These are phyloP conservation scores for Candida qinlingensis DNA, from an alignment of 805 yeast species.

Conservation along the genomic window DNA sequence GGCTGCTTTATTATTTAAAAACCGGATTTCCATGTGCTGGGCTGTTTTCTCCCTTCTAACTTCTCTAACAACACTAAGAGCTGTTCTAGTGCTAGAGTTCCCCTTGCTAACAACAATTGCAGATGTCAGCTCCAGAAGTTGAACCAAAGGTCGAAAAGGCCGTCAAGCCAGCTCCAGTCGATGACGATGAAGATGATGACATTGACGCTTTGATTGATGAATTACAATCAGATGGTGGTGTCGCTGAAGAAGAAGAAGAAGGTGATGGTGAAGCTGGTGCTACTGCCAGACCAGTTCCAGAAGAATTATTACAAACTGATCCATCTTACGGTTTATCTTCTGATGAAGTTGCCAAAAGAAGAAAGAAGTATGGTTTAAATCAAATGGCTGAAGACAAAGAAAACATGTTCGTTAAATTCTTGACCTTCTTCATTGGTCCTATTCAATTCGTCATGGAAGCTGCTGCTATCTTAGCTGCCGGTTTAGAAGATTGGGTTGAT, in stretches of 20 bases:
- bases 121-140: slow-evolving; percentile 23
- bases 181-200: slow-evolving; percentile 62
- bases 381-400: slow-evolving; percentile 89
- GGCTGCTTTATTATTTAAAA: background rate
- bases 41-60: background rate
- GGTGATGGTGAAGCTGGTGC: slow-evolving; percentile 43
- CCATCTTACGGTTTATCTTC: slow-evolving; percentile 69
- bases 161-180: slow-evolving; percentile 45
- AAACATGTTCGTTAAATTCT: slow-evolving; percentile 71
- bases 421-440: slow-evolving; percentile 90
- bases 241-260: slow-evolving; percentile 46
- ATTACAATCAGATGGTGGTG: slow-evolving; percentile 62
- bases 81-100: background rate
- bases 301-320: slow-evolving; percentile 78
- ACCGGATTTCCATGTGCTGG: background rate
- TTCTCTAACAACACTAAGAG: background rate
- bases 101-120: background rate
- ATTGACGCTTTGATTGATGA: slow-evolving; percentile 72
- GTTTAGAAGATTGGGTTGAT: slow-evolving; percentile 97
- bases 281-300: slow-evolving; percentile 76
- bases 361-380: slow-evolving; percentile 87
- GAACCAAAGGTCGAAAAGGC: slow-evolving; percentile 55
- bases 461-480: slow-evolving; percentile 92
- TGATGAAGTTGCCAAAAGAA: slow-evolving; percentile 75
- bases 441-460: slow-evolving; percentile 97